Base-by-base conservation (phyloP, 768 basidiomycete genomes). In the Mycena rosella region DNA sequence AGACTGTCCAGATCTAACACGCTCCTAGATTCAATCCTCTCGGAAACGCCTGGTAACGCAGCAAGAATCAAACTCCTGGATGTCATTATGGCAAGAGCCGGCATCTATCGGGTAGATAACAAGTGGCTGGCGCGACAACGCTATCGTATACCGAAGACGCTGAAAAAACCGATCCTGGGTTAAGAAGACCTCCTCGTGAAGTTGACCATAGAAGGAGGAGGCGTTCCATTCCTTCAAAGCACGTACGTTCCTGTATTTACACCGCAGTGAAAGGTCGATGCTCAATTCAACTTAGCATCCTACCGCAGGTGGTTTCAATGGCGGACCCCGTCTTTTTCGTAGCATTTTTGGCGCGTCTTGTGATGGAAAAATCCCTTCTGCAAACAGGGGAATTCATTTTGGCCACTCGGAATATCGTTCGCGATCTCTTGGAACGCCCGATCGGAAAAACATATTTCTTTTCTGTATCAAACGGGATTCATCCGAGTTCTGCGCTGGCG, bases 51-150 rank as follows among this genome's bases (percentile, higher is more conserved):
- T 1, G 54, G 52, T 13, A 62, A 62, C 22, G 24, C 27, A 24
- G 29, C 51, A 26, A 32, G 60, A 53, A 54, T 62, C n/a, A 18
- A 54, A 32, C 60, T 62, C 6, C 22, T 54, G n/a, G 51, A 54
- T 38, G 26, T 18, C 11, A 42, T 61, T 20, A 42, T 52, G 60
- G 34, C 34, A 52, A 20, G 38, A 29, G 49, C 60, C 13, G 49
- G 22, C 11, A 24, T 13, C 14, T 32, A 44, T 20, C 55, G 36
- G 20, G 60, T 49, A 22, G 60, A 51, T 14, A 61, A 38, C 24
- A 40, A 42, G 6, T 61, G 60, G 60, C 17, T 61, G 26, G 60
- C 60, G n/a, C 60, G 49, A 61, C 48, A 49, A 29, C 60, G 60
- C n/a, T 49, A 61, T 52, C 60, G n/a, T 36, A 49, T 52, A 17